phyloP scores from a whole-genome alignment of 257 asterid species.

The Gentiana straminea region DNA sequence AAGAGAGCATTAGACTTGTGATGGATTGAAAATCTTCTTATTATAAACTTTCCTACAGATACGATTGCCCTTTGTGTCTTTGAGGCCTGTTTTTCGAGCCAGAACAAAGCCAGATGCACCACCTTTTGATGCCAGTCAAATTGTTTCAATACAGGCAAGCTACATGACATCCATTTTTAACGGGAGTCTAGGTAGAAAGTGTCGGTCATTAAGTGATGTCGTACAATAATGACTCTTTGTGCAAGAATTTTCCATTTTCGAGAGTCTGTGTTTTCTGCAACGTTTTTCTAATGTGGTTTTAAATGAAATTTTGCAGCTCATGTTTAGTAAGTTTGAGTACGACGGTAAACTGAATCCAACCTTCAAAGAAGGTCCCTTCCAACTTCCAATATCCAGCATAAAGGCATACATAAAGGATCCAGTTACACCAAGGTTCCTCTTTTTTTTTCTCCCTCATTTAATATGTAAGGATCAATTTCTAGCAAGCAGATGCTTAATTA shows the following conservation, averaged over 20 bases:
- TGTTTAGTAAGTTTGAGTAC: conserved; percentile 93
- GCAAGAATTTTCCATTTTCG: too few relatives aligned
- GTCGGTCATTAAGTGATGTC: too few relatives aligned
- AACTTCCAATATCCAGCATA: conserved; percentile 85
- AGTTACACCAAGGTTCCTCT: conserved; percentile 57
- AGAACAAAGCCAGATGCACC: conserved; percentile 69
- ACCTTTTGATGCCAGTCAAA: conserved; percentile 74
- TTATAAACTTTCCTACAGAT: conserved; percentile 33
- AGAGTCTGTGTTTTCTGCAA: conserved; percentile 1
- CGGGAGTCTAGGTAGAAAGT: neutral
- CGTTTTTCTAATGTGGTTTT: neutral
- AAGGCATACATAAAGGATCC: conserved; percentile 72
- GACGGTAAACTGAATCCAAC: conserved; percentile 90
- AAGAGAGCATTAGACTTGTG: neutral
- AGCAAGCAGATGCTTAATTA: neutral
- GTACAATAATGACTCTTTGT: too few relatives aligned
- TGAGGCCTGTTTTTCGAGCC: conserved; percentile 94
- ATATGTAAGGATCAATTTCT: neutral
- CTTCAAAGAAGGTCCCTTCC: conserved; percentile 77
- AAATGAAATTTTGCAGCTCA: conserved; percentile 49
- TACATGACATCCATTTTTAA: neutral
- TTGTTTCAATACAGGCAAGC: conserved; percentile 71
- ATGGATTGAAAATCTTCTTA: neutral
- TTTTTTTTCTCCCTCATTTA: neutral
- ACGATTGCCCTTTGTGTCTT: conserved; percentile 69